phyloP scores from a whole-genome alignment of 2,329 filamentous ascomycete genomes.

The Trichoderma sp. region DNA sequence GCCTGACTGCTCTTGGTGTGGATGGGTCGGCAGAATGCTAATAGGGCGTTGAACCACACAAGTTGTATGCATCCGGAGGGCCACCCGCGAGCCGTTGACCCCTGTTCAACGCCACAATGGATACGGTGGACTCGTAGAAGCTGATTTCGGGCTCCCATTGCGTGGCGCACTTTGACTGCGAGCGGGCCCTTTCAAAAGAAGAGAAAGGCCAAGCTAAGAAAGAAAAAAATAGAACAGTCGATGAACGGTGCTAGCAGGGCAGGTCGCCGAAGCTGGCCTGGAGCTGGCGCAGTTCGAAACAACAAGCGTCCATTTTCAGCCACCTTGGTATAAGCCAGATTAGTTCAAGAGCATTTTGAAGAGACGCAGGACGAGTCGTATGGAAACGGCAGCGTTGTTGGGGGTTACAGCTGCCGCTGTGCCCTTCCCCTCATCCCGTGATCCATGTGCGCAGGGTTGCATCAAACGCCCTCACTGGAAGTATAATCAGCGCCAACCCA shows the following conservation, averaged over 20 bases:
- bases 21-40: constrained; percentile 11
- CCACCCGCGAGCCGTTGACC: constrained; percentile 4
- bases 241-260: not conserved
- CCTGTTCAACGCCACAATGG: constrained; percentile 23
- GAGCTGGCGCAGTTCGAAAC: constrained; percentile 7
- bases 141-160: constrained; percentile 9
- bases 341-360: not conserved
- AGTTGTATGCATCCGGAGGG: constrained; percentile 2
- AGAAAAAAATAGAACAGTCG: not conserved
- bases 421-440: constrained; percentile 9
- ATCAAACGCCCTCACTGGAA: constrained; percentile 6
- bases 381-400: not conserved
- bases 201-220: not conserved
- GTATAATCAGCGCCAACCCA: constrained; percentile 4
- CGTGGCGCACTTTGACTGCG: constrained; percentile 2
- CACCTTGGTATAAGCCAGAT: not conserved
- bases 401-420: constrained; percentile 15
- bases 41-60: not conserved
- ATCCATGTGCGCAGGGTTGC: not conserved
- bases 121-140: constrained; percentile 19
- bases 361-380: not conserved
- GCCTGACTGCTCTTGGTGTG: constrained; percentile 12
- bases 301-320: constrained; percentile 7
- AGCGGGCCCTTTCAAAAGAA: constrained; percentile 6
- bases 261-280: not conserved